These are phyloP conservation scores for Biscogniauxia sp. DNA, from an alignment of 2,329 filamentous ascomycete species.

Conservation along the genomic window DNA sequence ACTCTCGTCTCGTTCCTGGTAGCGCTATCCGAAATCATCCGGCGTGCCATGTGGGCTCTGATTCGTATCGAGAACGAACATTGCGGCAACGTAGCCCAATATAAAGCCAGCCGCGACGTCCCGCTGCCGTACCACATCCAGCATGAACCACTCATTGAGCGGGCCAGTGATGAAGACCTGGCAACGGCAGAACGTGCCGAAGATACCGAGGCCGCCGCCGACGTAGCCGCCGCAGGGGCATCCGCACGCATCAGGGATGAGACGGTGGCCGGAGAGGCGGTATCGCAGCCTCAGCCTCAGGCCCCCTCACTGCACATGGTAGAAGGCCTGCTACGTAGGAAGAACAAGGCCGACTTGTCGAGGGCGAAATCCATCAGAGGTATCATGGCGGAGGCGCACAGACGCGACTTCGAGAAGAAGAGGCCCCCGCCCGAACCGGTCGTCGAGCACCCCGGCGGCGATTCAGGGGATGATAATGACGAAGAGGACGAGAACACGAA, in stretches of 20 bases:
- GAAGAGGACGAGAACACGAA: constrained; percentile 33
- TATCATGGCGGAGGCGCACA: constrained; percentile 81
- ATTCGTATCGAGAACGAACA: constrained; percentile 98
- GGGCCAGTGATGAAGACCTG: constrained; percentile 36
- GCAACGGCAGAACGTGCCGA: constrained; percentile 11
- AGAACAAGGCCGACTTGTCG: constrained; percentile 19
- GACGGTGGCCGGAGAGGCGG: constrained; percentile 2
- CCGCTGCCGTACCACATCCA: constrained; percentile 74
- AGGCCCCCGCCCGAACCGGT: constrained; percentile 44
- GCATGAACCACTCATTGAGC: constrained; percentile 44
- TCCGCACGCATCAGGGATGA: constrained; percentile 17
- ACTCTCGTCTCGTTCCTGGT: constrained; percentile 79
- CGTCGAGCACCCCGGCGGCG: constrained; percentile 30
- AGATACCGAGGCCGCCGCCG: constrained; percentile 10
- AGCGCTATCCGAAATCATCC: constrained; percentile 73
- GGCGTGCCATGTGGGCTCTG: constrained; percentile 86
- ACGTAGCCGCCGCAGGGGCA: constrained; percentile 16
- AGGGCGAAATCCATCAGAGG: constrained; percentile 46
- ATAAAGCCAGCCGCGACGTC: constrained; percentile 85
- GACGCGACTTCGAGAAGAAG: constrained; percentile 87
- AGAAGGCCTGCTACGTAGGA: constrained; percentile 19
- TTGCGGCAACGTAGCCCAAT: constrained; percentile 84
- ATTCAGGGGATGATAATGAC: constrained; percentile 35
- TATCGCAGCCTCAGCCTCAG: constrained; percentile 9
- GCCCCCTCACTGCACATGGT: constrained; percentile 20